Conservation (phyloP, 768 basidiomycete genomes). For the Hemileccinum impolitum region DNA sequence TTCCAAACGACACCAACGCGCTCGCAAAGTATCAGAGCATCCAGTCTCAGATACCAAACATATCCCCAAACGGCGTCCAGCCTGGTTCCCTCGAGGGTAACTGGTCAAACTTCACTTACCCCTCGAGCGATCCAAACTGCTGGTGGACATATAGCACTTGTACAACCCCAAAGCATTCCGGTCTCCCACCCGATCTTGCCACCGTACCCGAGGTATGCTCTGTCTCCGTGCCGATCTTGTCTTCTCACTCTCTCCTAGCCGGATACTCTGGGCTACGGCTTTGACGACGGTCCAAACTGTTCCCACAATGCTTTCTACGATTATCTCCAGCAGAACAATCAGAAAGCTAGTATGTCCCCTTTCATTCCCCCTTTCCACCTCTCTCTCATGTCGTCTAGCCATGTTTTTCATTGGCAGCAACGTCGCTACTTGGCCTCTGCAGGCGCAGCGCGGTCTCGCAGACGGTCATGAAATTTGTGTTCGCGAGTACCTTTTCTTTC, state of each 20-base stretch:
- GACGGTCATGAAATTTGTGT: constrained; percentile 63
- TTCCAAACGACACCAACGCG: constrained; percentile 42
- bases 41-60: constrained; percentile 43
- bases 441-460: constrained; percentile 48
- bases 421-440: constrained; percentile 51
- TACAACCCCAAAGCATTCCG: constrained; percentile 42
- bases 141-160: constrained; percentile 43
- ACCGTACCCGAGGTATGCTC: constrained; percentile 44
- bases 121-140: constrained; percentile 46
- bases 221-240: constrained; percentile 6
- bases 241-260: constrained; percentile 30
- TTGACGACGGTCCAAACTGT: constrained; percentile 66
- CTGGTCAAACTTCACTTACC: constrained; percentile 35
- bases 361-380: background rate
- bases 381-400: background rate
- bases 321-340: constrained; percentile 41
- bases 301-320: constrained; percentile 63
- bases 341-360: constrained; percentile 46
- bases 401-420: constrained; percentile 37
- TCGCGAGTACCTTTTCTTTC: constrained; percentile 41
- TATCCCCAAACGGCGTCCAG: constrained; percentile 35
- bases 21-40: constrained; percentile 30
- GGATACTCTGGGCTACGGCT: constrained; percentile 53
- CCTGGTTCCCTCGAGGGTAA: constrained; percentile 11
- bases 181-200: constrained; percentile 42